These are phyloP conservation scores for Dichomitus squalens DNA, from an alignment of 1,284 basidiomycete species.

Conservation along the genomic window DNA sequence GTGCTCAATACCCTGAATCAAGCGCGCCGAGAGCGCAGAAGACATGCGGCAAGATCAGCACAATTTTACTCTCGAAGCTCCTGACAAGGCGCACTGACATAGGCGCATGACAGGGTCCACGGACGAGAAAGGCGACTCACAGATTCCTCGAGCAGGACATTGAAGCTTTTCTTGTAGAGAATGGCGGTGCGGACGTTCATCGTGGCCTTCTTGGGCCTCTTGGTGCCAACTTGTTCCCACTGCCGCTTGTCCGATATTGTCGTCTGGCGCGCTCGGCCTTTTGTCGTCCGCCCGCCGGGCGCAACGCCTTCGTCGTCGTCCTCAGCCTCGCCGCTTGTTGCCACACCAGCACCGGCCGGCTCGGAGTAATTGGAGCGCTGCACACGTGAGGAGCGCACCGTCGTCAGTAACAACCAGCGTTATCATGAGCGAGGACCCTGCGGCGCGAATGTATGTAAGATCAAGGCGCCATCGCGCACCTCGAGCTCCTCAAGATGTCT, in stretches of 20 bases:
- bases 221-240: conserved; percentile 19
- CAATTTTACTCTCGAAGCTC: too few relatives aligned
- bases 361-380: conserved; percentile 82
- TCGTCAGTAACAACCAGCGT: not conserved
- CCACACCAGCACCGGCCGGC: conserved; percentile 39
- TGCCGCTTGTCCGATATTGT: conserved; percentile 73
- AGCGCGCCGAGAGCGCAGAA: too few relatives aligned
- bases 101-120: too few relatives aligned
- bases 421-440: not conserved
- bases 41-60: not conserved
- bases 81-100: too few relatives aligned
- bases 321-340: conserved; percentile 10
- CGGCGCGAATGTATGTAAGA: not conserved
- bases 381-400: not conserved
- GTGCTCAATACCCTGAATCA: conserved; percentile 56
- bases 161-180: conserved; percentile 77
- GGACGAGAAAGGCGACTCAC: conserved; percentile 46
- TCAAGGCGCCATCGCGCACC: conserved; percentile 39
- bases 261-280: conserved; percentile 65
- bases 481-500: conserved; percentile 82
- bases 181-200: conserved; percentile 78
- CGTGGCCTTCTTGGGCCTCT: conserved; percentile 73
- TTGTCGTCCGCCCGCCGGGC: conserved; percentile 41
- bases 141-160: conserved; percentile 75
- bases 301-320: conserved; percentile 40